Evolutionary conservation across 1,284 basidiomycete species (phyloP), one percentile per base, ranked within the genome.

Genomic region (Psilocybe mexicana): DNA sequence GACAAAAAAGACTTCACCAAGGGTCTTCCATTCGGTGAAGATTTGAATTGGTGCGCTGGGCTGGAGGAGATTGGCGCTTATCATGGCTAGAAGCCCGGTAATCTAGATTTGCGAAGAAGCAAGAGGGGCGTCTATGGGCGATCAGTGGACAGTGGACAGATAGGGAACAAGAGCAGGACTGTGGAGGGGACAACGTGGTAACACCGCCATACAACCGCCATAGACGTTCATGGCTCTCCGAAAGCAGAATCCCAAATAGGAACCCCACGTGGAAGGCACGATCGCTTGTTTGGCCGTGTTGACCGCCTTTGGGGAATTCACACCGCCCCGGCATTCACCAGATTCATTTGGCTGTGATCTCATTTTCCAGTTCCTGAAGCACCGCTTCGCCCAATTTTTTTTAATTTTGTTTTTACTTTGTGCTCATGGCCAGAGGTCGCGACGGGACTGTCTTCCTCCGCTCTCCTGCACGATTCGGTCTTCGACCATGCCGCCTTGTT

Each of bases 191-290:
- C 43, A 52, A 56, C 56, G 64, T 65, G 45, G 46, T 18, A 35
- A 63, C 66, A 67, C 62, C 53, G 66, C 66, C 65, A 61, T 66
- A 63, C 60, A 66, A 69, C 63, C 54, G 67, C 67, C 66, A 60
- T 69, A 65, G 64, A 54, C 54, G 58, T 44, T 62, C 59, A 44
- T 47, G 43, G 59, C 49, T 25, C 55, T 63, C 65, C 67, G 64
- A 60, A 43, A 54, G 54, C 48, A 14, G 46, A 30, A 57, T 59
- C 60, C 62, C 54, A 63, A 63, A 64, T 33, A 55, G 63, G 65
- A 54, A 62, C 26, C 36, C 52, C 59, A 61, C 61, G 65, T 65
- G 65, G 63, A 49, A 59, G 59, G 54, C 54, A 59, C 51, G 30
- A 60, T 58, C 33, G 42, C 24, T 40, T 57, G 53, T 63, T 56